A percentile compares a stretch with the other conserved stretches of the same genome.
phyloP scores from a whole-genome alignment of 352 stramenopile species.

The Phytophthora brassicae region DNA sequence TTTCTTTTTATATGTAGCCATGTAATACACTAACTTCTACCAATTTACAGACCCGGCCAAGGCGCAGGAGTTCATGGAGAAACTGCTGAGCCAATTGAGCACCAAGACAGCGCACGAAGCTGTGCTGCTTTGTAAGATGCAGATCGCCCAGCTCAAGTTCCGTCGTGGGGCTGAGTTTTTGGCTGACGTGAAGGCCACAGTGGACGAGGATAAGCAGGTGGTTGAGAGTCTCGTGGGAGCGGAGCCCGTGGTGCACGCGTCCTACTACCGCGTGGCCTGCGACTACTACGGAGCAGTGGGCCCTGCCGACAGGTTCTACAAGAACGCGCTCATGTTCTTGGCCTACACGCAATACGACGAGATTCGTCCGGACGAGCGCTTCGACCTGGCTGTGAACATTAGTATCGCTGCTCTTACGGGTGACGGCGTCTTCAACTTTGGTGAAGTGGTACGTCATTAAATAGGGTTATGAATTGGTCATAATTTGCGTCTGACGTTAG shows the following conservation, averaged over 20 bases:
- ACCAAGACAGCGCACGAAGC: slow-evolving; percentile 70
- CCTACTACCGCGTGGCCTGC: slow-evolving; percentile 92
- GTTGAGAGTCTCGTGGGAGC: slow-evolving; percentile 82
- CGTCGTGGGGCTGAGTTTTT: slow-evolving; percentile 57
- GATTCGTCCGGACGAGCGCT: slow-evolving; percentile 78
- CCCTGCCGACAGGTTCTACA: slow-evolving; percentile 96
- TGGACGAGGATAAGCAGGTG: slow-evolving; percentile 75
- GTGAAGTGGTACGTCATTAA: slow-evolving; percentile 94
- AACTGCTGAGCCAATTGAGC: slow-evolving; percentile 56
- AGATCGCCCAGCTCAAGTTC: slow-evolving; percentile 76
- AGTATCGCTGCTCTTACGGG: slow-evolving; percentile 95
- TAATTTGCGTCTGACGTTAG: slow-evolving; percentile 2
- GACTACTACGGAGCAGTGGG: slow-evolving; percentile 91
- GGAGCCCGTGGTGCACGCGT: slow-evolving; percentile 91
- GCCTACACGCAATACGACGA: slow-evolving; percentile 94
- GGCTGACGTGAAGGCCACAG: slow-evolving; percentile 59
- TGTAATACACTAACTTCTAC: slow-evolving; percentile 15
- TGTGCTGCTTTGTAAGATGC: slow-evolving; percentile 73
- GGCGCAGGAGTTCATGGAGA: slow-evolving; percentile 73
- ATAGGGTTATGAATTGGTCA: too few relatives aligned
- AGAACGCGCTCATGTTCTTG: slow-evolving; percentile 95
- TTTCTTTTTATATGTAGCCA: slow-evolving; percentile 10
- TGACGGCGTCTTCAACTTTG: slow-evolving; percentile 98
- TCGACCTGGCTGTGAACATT: slow-evolving; percentile 92
- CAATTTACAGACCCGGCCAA: slow-evolving; percentile 45